These are phyloP conservation scores for Chlorella sp. DNA, from an alignment of 139 green algal species.

Conservation along the genomic window DNA sequence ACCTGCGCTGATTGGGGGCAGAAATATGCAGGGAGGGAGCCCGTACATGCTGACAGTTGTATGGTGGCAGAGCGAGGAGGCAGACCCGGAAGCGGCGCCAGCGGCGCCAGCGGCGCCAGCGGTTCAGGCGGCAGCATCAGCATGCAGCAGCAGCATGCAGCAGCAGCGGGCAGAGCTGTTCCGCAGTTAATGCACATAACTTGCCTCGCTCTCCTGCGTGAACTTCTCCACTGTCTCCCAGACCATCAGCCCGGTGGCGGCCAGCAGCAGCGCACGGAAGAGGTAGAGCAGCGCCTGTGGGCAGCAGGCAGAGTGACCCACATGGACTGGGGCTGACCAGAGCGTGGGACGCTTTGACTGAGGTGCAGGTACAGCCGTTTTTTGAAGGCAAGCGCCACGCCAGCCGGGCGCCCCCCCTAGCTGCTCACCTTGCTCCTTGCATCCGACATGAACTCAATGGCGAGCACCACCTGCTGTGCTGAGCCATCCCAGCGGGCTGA, in stretches of 20 bases:
- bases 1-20: neutral
- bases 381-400: too few relatives aligned
- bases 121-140: too few relatives aligned
- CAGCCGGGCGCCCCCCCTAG: too few relatives aligned
- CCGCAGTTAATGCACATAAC: too few relatives aligned
- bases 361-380: too few relatives aligned
- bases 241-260: neutral
- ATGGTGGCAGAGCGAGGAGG: neutral
- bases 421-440: too few relatives aligned
- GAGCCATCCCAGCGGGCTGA: neutral
- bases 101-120: neutral
- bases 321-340: too few relatives aligned
- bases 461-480: neutral
- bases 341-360: too few relatives aligned
- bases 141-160: neutral
- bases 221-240: conserved; percentile 23
- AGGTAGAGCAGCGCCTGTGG: conserved; percentile 14
- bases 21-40: neutral
- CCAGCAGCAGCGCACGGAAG: conserved; percentile 1
- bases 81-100: neutral
- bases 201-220: neutral
- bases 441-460: conserved; percentile 17
- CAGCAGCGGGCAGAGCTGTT: too few relatives aligned
- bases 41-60: too few relatives aligned
- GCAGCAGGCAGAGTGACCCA: too few relatives aligned